Percentiles rank a stretch among this genome's conserved stretches.
Conservation (phyloP, 768 basidiomycete genomes). For the Termitomyces sp. region DNA sequence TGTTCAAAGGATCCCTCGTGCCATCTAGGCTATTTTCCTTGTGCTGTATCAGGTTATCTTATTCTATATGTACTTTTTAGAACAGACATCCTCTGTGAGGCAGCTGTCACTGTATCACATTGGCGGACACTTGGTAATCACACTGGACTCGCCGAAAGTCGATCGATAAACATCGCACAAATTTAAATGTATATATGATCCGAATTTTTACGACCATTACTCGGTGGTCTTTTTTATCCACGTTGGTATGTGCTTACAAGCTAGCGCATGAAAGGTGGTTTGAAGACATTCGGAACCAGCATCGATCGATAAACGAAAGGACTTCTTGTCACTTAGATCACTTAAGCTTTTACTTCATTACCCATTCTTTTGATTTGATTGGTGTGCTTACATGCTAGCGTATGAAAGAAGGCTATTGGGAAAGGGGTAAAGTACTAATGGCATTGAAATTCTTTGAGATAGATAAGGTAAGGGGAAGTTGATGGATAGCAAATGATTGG, state of each 20-base stretch:
- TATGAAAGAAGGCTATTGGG: background rate
- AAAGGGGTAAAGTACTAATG: no score
- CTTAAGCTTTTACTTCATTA: background rate
- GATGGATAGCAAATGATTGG: background rate
- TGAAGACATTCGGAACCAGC: no score
- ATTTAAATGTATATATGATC: no score
- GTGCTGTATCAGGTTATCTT: conserved; percentile 2
- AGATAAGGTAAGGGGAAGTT: no score
- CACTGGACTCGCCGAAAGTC: no score
- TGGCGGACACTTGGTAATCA: background rate
- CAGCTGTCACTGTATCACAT: background rate
- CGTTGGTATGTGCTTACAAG: no score
- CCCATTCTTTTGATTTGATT: background rate
- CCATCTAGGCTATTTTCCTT: background rate
- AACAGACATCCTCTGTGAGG: background rate
- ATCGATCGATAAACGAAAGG: no score
- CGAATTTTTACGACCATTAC: no score
- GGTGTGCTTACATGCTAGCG: background rate
- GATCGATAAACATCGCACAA: no score
- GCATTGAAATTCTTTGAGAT: background rate
- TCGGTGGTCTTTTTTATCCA: no score
- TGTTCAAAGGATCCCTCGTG: background rate
- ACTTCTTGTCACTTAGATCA: no score
- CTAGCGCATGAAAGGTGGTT: no score
- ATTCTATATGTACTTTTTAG: conserved; percentile 4